phyloP scores from a whole-genome alignment of 2,329 filamentous ascomycete species.

The Byssothecium circinans region DNA sequence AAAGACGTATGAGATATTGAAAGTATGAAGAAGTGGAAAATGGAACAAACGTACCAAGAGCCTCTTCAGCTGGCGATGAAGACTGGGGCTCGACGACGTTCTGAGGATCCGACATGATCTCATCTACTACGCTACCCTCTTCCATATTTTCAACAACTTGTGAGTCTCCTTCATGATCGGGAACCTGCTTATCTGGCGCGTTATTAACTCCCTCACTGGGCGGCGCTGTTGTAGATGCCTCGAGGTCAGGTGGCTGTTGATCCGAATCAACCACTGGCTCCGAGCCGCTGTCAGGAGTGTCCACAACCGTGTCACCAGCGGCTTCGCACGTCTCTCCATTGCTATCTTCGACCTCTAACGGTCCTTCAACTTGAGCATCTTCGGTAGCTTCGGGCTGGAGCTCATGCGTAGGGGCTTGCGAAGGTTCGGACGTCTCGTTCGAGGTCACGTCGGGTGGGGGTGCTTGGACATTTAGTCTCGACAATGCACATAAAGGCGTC shows the following conservation, averaged over 20 bases:
- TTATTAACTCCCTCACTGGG: neutral
- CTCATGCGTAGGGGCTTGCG: no score
- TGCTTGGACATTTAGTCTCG: no score
- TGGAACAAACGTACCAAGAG: slow-evolving; percentile 22
- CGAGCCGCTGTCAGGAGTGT: neutral
- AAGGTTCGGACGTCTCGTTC: no score
- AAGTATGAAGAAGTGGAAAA: neutral
- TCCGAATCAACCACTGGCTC: neutral
- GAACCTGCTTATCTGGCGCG: neutral
- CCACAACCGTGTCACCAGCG: neutral
- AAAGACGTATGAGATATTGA: neutral
- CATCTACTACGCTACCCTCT: no score
- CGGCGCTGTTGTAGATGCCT: slow-evolving; percentile 3
- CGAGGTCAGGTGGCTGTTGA: slow-evolving; percentile 6
- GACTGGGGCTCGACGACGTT: neutral
- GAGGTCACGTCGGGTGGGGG: no score
- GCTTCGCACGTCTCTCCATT: neutral
- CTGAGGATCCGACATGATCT: neutral
- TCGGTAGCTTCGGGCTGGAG: no score
- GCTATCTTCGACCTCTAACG: neutral
- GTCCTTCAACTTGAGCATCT: no score
- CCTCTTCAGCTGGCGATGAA: slow-evolving; percentile 1
- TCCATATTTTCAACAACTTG: neutral
- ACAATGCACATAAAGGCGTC: no score
- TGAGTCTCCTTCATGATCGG: neutral